phyloP scores from a whole-genome alignment of 306 rosid genomes.

The Clitoria ternatea region DNA sequence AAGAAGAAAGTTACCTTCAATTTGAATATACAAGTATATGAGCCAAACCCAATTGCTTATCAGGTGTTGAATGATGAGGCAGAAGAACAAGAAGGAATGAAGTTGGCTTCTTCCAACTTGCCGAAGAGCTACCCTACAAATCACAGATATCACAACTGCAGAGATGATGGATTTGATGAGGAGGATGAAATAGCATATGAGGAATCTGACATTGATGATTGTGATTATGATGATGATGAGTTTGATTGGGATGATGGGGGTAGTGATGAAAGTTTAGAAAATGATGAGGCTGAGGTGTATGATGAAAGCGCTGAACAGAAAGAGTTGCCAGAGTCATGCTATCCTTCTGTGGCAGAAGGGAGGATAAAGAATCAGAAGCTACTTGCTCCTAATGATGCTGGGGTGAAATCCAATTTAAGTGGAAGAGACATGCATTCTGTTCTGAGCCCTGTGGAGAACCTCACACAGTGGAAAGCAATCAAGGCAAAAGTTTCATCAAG shows the following conservation, averaged over 20 bases:
- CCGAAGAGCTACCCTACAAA: conserved; percentile 42
- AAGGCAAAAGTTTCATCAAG: conserved; percentile 59
- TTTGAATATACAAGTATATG: conserved; percentile 73
- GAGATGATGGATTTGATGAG: conserved; percentile 53
- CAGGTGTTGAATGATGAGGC: conserved; percentile 47
- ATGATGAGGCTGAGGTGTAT: conserved; percentile 21
- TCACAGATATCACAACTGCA: conserved; percentile 71
- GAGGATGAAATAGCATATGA: conserved; percentile 45
- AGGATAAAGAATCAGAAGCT: conserved; percentile 12
- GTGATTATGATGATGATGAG: conserved; percentile 35
- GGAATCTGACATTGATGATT: conserved; percentile 50
- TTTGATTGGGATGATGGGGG: conserved; percentile 15
- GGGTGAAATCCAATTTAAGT: conserved; percentile 43
- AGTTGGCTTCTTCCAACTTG: conserved; percentile 21
- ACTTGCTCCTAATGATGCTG: conserved; percentile 18
- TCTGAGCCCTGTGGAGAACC: conserved; percentile 72
- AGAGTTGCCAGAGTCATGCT: conserved; percentile 19
- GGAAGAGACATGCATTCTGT: conserved; percentile 50
- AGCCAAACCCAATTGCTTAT: conserved; percentile 55
- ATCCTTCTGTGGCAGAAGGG: conserved; percentile 16
- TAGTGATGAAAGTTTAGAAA: conserved; percentile 11
- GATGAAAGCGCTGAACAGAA: conserved; percentile 35
- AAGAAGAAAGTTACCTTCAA: conserved; percentile 89
- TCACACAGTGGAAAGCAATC: conserved; percentile 83
- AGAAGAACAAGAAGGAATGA: conserved; percentile 31